Evolutionary conservation across 805 yeast genomes (phyloP), one percentile per base, ranked within the genome.

Genomic region (Cyberlindnera maclurae): DNA sequence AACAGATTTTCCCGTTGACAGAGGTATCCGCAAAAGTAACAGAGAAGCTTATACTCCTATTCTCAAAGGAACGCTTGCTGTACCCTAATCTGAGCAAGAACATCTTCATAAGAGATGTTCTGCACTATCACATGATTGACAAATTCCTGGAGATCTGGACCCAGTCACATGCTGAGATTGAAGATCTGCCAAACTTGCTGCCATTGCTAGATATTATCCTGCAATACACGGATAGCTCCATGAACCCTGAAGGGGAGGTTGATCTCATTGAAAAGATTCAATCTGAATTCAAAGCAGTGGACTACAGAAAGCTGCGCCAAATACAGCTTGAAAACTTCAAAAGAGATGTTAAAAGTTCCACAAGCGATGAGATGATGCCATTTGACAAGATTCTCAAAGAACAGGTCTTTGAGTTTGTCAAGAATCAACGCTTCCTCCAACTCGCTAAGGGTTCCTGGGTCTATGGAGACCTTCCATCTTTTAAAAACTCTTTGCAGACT

Each of bases 381-480:
- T 80, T 85, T 51, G 71, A 75, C 50, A 57, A 58, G 3, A 58
- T 68, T 24, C 63, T 82, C 40, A 55, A 68, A 10, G 54, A 60
- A 12, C 87, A 86, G 54, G 83, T 81, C 0, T 63, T 70, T 41
- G 80, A 77, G 29, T 83, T 82, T 55, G 87, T 85, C 12, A 73
- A 74, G 41, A 88, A 82, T 55, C 93, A 83, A 61, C 69, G 90
- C 50, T 76, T 81, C 33, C 59, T 82, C 41, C 79, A 77, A 52
- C 60, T 86, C 35, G 76, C 86, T 20, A 77, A 73, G 51, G 95
- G 95, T 2, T 72, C 83, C 2, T 86, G 95, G 95, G 89, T 82
- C 12, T 81, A 68, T 53, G 70, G 79, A 2, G 81, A 78, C 28
- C 63, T 70, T 37, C 87, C 82, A 15, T 44, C 59, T 11, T 43